Base-by-base conservation (phyloP, 495 filamentous ascomycete species). In the Daldinia grandis region DNA sequence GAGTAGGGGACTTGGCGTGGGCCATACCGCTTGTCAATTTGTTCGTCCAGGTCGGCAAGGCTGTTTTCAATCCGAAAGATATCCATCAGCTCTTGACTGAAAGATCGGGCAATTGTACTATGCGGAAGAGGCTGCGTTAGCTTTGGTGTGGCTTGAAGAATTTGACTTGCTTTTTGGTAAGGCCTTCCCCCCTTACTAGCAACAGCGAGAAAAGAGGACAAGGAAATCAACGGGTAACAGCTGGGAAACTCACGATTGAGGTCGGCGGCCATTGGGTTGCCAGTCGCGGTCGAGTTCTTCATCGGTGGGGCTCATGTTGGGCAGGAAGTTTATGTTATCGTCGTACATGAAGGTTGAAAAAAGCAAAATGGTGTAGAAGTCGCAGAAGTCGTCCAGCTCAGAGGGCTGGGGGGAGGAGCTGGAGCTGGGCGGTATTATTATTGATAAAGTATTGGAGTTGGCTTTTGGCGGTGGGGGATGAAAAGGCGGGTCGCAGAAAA, bases 101-200 rank as follows among this genome's bases (percentile, higher is more conserved):
- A 98, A 62, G 89, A 91, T 62, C 90, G 90, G 25, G 94, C 94
- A 78, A 97, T 89, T 61, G 92, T 95, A 64, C 94, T 97, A 81
- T 31, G 71, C 66, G 58, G 25, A 72, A 40, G 62, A 62, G 67
- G 12, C 4, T 27, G 40, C 56, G 21, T 64, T 37, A 69, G 62
- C 58, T 19, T 33, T 44, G 3, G 28, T 21, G 33, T 28, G 49
- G 14, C 4, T 49, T n/a, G 10, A 56, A 60, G 4, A 30, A 17
- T 44, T 9, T 60, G 1, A 15, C 5, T 50, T 42, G 30, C 3
- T 31, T 21, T 37, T 64, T 19, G 33, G 35, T 33, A 57, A 25
- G 21, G 51, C n/a, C 37, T 66, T 27, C 19, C 47, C 19, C 47
- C 38, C 9, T 35, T 37, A 37, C 38, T 12, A 27, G 62, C 30